Evolutionary conservation across 768 basidiomycete genomes (phyloP).

Genomic region (Kwoniella mangroviensis): DNA sequence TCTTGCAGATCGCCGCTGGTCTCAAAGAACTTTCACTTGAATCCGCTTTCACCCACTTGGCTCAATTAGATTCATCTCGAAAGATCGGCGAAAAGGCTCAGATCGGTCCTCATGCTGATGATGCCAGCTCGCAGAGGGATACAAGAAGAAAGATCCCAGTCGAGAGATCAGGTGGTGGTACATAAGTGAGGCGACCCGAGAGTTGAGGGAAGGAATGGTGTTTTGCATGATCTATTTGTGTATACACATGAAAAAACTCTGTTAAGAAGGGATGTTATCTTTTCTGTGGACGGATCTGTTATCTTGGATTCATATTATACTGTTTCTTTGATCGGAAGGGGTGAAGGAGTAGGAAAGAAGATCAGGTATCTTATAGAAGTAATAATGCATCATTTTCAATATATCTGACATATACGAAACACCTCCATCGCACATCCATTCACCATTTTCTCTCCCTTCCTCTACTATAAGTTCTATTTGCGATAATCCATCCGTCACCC

Average conservation of each 20-base stretch:
- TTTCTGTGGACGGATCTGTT: not conserved
- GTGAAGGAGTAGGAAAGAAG: not conserved
- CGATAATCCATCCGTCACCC: not conserved
- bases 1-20: conserved; percentile 58
- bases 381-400: not conserved
- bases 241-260: no score
- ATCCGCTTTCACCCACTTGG: conserved; percentile 56
- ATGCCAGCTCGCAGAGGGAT: conserved; percentile 46
- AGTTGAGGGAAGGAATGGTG: not conserved
- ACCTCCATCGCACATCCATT: not conserved
- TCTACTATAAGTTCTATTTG: not conserved
- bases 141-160: conserved; percentile 64
- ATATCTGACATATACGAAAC: not conserved
- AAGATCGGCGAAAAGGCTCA: conserved; percentile 64
- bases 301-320: not conserved
- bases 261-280: not conserved
- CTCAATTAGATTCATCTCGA: conserved; percentile 45
- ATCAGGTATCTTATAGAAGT: not conserved
- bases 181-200: conserved; percentile 21
- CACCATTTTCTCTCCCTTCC: not conserved
- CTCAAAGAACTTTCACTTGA: conserved; percentile 59
- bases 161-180: conserved; percentile 65
- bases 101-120: conserved; percentile 59
- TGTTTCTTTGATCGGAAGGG: not conserved
- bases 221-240: no score